Evolutionary conservation across 495 filamentous ascomycete genomes (phyloP).

Genomic region (Podospora comata): DNA sequence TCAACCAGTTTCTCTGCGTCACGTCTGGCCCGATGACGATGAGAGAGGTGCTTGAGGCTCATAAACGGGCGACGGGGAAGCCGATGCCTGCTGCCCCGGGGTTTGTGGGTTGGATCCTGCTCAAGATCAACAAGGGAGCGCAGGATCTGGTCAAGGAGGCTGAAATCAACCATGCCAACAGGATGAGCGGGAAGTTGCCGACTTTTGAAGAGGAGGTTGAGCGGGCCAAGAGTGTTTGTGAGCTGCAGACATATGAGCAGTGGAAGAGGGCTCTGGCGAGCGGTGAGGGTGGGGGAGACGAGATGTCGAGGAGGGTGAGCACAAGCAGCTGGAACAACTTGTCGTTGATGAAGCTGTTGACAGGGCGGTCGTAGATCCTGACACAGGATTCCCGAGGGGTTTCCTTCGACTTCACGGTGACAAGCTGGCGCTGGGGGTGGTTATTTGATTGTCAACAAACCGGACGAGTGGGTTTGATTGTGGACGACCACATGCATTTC

Average conservation of each 20-base stretch:
- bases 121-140: conserved; percentile 25
- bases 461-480: not conserved
- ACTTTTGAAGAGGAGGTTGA: conserved; percentile 25
- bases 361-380: conserved; percentile 12
- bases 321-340: conserved; percentile 22
- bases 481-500: too few species aligned
- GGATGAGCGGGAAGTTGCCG: conserved; percentile 22
- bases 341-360: conserved; percentile 23
- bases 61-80: conserved; percentile 27
- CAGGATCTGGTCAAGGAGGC: conserved; percentile 22
- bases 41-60: conserved; percentile 24
- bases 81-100: conserved; percentile 26
- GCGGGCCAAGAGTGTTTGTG: conserved; percentile 27
- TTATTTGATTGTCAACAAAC: not conserved
- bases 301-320: not conserved
- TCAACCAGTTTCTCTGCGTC: conserved; percentile 24
- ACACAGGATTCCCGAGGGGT: not conserved
- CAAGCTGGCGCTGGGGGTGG: not conserved
- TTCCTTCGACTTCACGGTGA: not conserved
- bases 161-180: conserved; percentile 26
- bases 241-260: conserved; percentile 28
- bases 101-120: conserved; percentile 21
- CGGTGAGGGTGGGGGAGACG: not conserved
- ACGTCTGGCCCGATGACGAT: conserved; percentile 30
- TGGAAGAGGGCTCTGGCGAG: conserved; percentile 17